These are phyloP conservation scores for Salix brachista DNA, from an alignment of 345 rosid genomes.

Conservation along the genomic window DNA sequence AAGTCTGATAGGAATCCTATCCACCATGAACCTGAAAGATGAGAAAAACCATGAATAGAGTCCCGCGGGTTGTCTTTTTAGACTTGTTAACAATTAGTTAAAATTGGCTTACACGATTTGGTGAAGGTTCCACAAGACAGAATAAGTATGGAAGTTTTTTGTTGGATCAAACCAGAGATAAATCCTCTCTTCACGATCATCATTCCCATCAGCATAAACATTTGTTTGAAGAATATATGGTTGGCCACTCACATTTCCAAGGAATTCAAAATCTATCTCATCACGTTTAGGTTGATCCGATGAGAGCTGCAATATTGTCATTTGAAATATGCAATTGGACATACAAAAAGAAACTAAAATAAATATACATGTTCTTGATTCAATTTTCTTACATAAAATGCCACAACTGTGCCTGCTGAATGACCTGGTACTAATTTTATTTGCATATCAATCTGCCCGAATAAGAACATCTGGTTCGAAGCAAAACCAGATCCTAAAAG, in stretches of 20 bases:
- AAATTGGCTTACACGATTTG: constrained; percentile 64
- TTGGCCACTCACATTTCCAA: constrained; percentile 63
- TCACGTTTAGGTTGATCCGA: constrained; percentile 75
- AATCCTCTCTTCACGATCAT: constrained; percentile 70
- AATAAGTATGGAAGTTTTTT: constrained; percentile 63
- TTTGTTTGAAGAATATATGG: constrained; percentile 87
- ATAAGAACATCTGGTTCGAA: constrained; percentile 65
- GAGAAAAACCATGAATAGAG: no score
- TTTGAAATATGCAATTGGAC: neutral
- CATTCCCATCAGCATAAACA: constrained; percentile 60
- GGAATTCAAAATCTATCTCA: constrained; percentile 79
- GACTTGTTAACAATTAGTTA: neutral
- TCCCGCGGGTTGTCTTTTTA: no score
- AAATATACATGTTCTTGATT: no score
- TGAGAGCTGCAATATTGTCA: constrained; percentile 35
- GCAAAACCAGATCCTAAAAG: constrained; percentile 62
- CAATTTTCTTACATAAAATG: constrained; percentile 55
- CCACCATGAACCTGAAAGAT: constrained; percentile 65
- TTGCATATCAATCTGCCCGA: constrained; percentile 69
- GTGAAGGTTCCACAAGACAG: constrained; percentile 75
- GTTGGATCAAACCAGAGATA: constrained; percentile 94
- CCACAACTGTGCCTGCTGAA: constrained; percentile 83
- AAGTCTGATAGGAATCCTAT: constrained; percentile 61
- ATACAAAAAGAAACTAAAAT: neutral
- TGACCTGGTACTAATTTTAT: constrained; percentile 73